These are phyloP conservation scores for Penstemon barbatus DNA, from an alignment of 257 asterid genomes.

Conservation along the genomic window DNA sequence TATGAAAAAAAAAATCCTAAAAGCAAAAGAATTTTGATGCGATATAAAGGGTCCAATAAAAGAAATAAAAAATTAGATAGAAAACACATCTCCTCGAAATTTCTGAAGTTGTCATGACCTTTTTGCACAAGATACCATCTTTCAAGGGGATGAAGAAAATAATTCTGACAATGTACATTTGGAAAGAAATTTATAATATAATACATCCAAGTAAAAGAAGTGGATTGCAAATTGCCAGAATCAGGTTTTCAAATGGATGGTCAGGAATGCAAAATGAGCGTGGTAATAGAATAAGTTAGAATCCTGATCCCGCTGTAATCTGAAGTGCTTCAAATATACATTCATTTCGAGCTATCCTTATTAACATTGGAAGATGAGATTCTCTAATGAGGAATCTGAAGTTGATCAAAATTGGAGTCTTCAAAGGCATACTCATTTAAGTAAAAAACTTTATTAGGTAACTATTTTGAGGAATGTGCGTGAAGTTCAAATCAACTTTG, in stretches of 20 bases:
- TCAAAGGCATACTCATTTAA: not conserved
- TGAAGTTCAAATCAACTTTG: too few relatives aligned
- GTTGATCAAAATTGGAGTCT: not conserved
- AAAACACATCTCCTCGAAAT: not conserved
- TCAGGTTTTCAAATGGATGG: too few relatives aligned
- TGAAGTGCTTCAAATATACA: not conserved
- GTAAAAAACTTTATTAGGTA: not conserved
- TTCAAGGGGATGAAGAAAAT: not conserved
- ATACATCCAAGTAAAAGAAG: not conserved
- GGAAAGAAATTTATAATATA: not conserved
- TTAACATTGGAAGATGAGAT: slow-evolving; percentile 11
- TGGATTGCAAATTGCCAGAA: not conserved
- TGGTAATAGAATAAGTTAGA: not conserved
- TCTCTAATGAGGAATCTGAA: not conserved
- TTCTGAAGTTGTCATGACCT: not conserved
- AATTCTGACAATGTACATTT: not conserved
- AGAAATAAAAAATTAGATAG: not conserved
- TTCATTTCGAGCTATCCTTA: not conserved
- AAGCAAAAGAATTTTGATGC: not conserved
- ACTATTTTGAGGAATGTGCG: too few relatives aligned
- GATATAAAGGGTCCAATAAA: not conserved
- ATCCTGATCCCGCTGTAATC: not conserved
- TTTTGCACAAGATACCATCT: not conserved
- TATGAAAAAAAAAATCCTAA: not conserved
- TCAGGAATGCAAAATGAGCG: too few relatives aligned